Conservation (phyloP, 2,329 filamentous ascomycete genomes). For the Neocatenulostroma microsporum region DNA sequence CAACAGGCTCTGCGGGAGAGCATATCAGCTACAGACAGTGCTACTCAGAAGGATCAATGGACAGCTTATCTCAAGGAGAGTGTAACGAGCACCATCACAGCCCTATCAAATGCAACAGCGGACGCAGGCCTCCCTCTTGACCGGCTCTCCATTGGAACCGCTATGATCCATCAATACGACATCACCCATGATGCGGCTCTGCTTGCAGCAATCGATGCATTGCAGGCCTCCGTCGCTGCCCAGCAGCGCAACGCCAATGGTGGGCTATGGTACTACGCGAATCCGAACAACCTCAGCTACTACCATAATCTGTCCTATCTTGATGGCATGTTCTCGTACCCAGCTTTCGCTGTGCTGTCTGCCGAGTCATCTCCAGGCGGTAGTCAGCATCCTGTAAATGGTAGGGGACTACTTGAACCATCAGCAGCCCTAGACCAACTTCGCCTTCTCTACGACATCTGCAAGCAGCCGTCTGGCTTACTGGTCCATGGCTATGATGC, state of each 20-base stretch:
- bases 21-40: slow-evolving; percentile 13
- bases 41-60: slow-evolving; percentile 9
- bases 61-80: slow-evolving; percentile 15
- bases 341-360: slow-evolving; percentile 36
- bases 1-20: slow-evolving; percentile 26
- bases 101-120: slow-evolving; percentile 16
- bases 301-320: slow-evolving; percentile 49
- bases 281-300: slow-evolving; percentile 16
- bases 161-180: slow-evolving; percentile 18
- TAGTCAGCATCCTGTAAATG: no score
- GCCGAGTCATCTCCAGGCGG: no score
- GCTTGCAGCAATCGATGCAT: slow-evolving; percentile 10
- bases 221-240: slow-evolving; percentile 21
- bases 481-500: slow-evolving; percentile 51
- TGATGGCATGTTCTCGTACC: slow-evolving; percentile 47
- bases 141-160: slow-evolving; percentile 26
- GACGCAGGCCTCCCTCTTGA: slow-evolving; percentile 25
- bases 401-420: no score
- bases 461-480: slow-evolving; percentile 36
- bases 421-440: slow-evolving; percentile 34
- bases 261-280: slow-evolving; percentile 31
- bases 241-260: slow-evolving; percentile 26
- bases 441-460: slow-evolving; percentile 40
- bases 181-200: slow-evolving; percentile 10
- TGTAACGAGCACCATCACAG: slow-evolving; percentile 13